phyloP scores from a whole-genome alignment of 768 basidiomycete genomes.

The Coprinopsis marcescibilis region DNA sequence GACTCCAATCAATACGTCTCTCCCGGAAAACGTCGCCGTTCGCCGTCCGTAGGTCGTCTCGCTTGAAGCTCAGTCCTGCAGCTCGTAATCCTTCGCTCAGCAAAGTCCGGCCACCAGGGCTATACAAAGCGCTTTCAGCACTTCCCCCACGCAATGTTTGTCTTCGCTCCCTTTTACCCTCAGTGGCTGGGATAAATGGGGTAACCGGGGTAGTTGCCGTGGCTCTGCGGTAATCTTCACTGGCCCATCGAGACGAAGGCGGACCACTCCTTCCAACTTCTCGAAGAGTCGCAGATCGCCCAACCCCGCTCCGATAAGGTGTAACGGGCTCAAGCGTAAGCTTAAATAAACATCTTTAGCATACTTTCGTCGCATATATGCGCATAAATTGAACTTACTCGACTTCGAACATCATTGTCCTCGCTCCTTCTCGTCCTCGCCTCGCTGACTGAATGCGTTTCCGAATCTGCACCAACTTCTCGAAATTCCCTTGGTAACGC shows the following conservation, averaged over 20 bases:
- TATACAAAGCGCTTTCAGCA: slow-evolving; percentile 57
- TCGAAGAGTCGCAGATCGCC: slow-evolving; percentile 25
- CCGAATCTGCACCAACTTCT: slow-evolving; percentile 21
- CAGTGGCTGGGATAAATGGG: slow-evolving; percentile 1
- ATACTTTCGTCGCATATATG: background rate
- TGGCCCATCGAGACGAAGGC: slow-evolving; percentile 19
- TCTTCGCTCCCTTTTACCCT: slow-evolving; percentile 32
- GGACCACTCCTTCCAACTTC: slow-evolving; percentile 17
- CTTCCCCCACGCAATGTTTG: slow-evolving; percentile 62
- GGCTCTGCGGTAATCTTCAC: slow-evolving; percentile 21
- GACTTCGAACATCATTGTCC: slow-evolving; percentile 2
- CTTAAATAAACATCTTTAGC: no score
- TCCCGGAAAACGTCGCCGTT: slow-evolving; percentile 21
- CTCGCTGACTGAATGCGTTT: slow-evolving; percentile 7
- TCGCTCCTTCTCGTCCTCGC: slow-evolving; percentile 11
- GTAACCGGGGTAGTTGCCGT: no score
- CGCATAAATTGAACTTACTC: background rate
- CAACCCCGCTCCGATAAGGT: slow-evolving; percentile 24
- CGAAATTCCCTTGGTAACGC: slow-evolving; percentile 40
- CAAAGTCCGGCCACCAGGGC: slow-evolving; percentile 44
- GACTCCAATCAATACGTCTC: slow-evolving; percentile 25
- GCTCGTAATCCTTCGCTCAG: slow-evolving; percentile 66
- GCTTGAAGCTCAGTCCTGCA: slow-evolving; percentile 52
- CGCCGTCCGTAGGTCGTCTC: slow-evolving; percentile 14
- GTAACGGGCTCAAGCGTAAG: slow-evolving; percentile 33